Conservation (phyloP, 2,329 filamentous ascomycete genomes). For the Neurospora sp. region DNA sequence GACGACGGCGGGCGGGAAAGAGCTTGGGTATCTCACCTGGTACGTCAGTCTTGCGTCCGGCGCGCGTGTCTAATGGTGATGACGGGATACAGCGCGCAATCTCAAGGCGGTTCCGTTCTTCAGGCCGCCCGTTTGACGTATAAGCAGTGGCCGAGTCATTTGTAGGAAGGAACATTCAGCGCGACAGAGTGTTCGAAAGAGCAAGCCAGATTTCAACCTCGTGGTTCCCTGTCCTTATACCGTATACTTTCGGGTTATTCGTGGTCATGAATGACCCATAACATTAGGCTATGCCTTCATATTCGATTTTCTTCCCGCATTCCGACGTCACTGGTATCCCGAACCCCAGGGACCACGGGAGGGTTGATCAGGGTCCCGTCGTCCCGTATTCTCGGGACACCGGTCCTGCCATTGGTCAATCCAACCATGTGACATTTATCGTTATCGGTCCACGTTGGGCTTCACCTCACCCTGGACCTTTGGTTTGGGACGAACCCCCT, state of each 20-base stretch:
- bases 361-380: not conserved
- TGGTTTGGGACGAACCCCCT: too few relatives aligned
- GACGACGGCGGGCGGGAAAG: not conserved
- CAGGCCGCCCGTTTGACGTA: not conserved
- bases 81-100: not conserved
- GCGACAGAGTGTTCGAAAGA: not conserved
- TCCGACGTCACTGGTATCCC: not conserved
- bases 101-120: not conserved
- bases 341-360: not conserved
- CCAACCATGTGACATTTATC: not conserved
- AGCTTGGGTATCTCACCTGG: not conserved
- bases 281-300: not conserved
- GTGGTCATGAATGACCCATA: too few relatives aligned
- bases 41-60: not conserved
- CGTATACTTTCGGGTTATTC: too few relatives aligned
- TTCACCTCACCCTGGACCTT: not conserved
- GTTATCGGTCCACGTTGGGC: not conserved
- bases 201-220: not conserved
- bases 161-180: not conserved
- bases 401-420: not conserved
- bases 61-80: not conserved
- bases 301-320: not conserved
- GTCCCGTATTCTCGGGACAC: not conserved
- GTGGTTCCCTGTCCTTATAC: not conserved
- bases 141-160: not conserved